These are phyloP conservation scores for Nothophoma quercina DNA, from an alignment of 2,329 filamentous ascomycete species.

Conservation along the genomic window DNA sequence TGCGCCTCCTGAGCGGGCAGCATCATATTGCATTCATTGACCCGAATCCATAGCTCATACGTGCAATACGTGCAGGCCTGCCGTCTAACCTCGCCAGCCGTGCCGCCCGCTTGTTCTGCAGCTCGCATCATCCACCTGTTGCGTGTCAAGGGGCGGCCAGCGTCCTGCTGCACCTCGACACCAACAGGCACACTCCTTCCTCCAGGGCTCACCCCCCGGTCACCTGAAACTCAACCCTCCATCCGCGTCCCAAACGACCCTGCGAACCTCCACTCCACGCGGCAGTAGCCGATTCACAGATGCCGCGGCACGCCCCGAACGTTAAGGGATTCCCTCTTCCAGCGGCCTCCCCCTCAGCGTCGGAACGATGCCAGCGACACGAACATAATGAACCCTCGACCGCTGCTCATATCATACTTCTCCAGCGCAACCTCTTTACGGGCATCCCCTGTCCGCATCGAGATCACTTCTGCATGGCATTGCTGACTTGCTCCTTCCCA, in stretches of 20 bases:
- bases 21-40: not conserved
- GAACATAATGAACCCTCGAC: not conserved
- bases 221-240: conserved; percentile 12
- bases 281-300: conserved; percentile 9
- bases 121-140: conserved; percentile 7
- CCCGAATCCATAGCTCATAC: not conserved
- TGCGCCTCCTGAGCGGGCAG: not conserved
- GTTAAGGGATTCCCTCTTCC: not conserved
- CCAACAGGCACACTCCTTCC: conserved; percentile 3
- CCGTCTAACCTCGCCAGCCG: not conserved
- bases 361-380: conserved; percentile 5
- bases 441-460: conserved; percentile 6
- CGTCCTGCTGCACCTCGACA: conserved; percentile 10
- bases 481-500: conserved; percentile 1
- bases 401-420: not conserved
- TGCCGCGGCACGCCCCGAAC: conserved; percentile 7
- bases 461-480: not conserved
- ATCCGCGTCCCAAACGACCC: conserved; percentile 2
- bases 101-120: not conserved
- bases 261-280: conserved; percentile 3
- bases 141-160: conserved; percentile 1
- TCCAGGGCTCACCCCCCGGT: not conserved
- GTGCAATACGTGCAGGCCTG: not conserved
- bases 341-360: not conserved
- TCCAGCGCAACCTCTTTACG: not conserved